Percentiles rank a stretch among this genome's conserved stretches.
These are phyloP conservation scores for Eucalyptus polyanthemos DNA, from an alignment of 345 rosid species.

Conservation along the genomic window DNA sequence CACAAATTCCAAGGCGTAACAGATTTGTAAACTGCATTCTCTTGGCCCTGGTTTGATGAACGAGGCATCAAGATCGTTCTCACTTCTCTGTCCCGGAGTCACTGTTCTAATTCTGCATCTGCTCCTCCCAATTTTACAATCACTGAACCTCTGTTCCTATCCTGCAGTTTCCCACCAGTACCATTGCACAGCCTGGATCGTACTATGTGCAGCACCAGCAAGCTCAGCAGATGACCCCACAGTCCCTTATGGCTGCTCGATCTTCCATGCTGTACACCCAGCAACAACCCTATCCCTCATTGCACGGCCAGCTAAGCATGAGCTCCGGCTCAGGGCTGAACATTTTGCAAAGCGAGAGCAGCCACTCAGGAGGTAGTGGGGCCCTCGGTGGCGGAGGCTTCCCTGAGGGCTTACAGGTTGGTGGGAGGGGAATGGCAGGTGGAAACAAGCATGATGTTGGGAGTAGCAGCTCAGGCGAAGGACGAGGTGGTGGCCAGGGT, in stretches of 20 bases:
- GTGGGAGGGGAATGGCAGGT: constrained; percentile 22
- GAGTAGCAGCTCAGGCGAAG: constrained; percentile 49
- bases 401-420: constrained; percentile 39
- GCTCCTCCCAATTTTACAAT: not conserved
- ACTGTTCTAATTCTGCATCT: not conserved
- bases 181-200: constrained; percentile 67
- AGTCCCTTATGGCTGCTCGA: constrained; percentile 82
- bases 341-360: constrained; percentile 45
- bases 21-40: not conserved
- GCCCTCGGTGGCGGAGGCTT: constrained; percentile 50
- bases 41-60: not conserved
- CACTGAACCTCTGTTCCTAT: not conserved
- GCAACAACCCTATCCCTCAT: constrained; percentile 54
- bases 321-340: constrained; percentile 56
- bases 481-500: constrained; percentile 47
- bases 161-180: constrained; percentile 55
- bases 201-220: constrained; percentile 93
- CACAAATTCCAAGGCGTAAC: not conserved
- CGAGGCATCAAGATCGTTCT: not conserved
- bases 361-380: constrained; percentile 60
- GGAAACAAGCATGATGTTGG: constrained; percentile 86
- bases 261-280: constrained; percentile 85
- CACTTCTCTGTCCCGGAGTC: not conserved
- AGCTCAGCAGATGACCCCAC: constrained; percentile 81
- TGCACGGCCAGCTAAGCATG: constrained; percentile 92